A percentile compares a stretch with the other conserved stretches of the same genome.
These are phyloP conservation scores for Sarcodon sp. DNA, from an alignment of 768 basidiomycete genomes.

Conservation along the genomic window DNA sequence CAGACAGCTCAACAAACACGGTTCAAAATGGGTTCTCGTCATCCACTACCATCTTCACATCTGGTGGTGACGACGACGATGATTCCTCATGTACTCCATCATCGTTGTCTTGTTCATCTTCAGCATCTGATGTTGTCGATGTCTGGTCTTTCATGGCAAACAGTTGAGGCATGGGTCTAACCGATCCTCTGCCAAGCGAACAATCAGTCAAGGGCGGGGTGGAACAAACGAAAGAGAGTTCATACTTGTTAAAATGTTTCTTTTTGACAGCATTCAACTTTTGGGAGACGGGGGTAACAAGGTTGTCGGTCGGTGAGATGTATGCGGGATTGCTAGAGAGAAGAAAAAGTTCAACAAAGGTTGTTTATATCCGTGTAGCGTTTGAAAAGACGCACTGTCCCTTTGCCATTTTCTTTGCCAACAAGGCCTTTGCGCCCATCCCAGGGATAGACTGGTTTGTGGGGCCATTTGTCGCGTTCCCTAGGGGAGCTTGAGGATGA, in stretches of 20 bases:
- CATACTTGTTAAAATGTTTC: constrained; percentile 86
- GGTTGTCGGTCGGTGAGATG: constrained; percentile 89
- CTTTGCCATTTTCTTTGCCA: constrained; percentile 92
- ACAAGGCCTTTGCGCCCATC: constrained; percentile 82
- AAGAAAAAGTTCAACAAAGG: constrained; percentile 2
- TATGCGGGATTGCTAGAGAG: constrained; percentile 66
- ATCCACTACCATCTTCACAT: constrained; percentile 24
- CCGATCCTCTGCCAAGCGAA: constrained; percentile 25
- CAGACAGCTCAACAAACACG: not conserved
- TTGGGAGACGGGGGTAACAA: constrained; percentile 89
- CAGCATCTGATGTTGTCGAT: constrained; percentile 5
- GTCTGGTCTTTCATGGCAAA: constrained; percentile 32
- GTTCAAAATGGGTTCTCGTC: constrained; percentile 66
- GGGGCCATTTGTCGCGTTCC: constrained; percentile 43
- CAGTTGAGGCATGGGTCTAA: constrained; percentile 47
- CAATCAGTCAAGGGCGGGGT: constrained; percentile 2
- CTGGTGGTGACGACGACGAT: constrained; percentile 13
- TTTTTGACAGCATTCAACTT: constrained; percentile 87
- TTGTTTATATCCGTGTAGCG: constrained; percentile 3
- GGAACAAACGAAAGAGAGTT: not conserved
- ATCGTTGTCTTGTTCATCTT: constrained; percentile 20
- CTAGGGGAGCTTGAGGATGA: constrained; percentile 70
- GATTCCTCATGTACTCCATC: constrained; percentile 24
- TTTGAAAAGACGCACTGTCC: constrained; percentile 48
- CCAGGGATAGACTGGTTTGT: constrained; percentile 41